A percentile compares a stretch with the other conserved stretches of the same genome.
Conservation (phyloP, 2,329 filamentous ascomycete genomes). For the Fusarium sp. region DNA sequence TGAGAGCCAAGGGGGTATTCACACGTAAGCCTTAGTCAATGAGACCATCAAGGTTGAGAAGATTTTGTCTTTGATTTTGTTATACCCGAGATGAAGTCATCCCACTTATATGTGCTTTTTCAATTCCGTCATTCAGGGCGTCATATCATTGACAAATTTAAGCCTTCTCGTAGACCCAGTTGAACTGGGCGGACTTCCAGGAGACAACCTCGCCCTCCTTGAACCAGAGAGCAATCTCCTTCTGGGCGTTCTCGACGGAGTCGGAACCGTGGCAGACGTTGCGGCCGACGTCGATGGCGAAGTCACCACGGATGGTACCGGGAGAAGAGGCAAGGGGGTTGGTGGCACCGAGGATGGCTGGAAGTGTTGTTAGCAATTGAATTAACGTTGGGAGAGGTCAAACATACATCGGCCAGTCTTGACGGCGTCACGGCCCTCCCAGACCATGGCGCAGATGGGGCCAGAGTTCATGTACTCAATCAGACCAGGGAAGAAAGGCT, state of each 20-base stretch:
- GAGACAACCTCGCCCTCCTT: constrained; percentile 83
- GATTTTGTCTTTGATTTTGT: constrained; percentile 43
- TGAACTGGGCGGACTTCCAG: constrained; percentile 86
- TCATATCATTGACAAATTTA: constrained; percentile 50
- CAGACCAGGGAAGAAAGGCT: constrained; percentile 97
- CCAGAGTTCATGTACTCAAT: constrained; percentile 97
- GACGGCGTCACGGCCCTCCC: constrained; percentile 98
- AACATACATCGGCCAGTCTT: constrained; percentile 92
- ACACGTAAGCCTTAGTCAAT: constrained; percentile 43
- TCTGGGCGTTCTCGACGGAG: constrained; percentile 98
- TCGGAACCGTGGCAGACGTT: constrained; percentile 99
- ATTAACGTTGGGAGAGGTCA: not conserved
- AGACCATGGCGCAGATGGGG: constrained; percentile 99
- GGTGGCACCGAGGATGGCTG: constrained; percentile 95
- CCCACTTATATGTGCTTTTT: constrained; percentile 40
- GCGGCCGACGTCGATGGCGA: constrained; percentile 82
- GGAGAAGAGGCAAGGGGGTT: constrained; percentile 95
- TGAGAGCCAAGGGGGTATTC: constrained; percentile 53
- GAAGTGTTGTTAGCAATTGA: constrained; percentile 30
- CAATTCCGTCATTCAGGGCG: constrained; percentile 38
- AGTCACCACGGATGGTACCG: constrained; percentile 98
- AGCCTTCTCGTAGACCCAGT: constrained; percentile 98
- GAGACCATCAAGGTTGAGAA: constrained; percentile 29
- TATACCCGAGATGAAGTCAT: constrained; percentile 42
- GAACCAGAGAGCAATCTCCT: constrained; percentile 99